Evolutionary conservation across 306 rosid species (phyloP).

Genomic region (Canavalia gladiata): DNA sequence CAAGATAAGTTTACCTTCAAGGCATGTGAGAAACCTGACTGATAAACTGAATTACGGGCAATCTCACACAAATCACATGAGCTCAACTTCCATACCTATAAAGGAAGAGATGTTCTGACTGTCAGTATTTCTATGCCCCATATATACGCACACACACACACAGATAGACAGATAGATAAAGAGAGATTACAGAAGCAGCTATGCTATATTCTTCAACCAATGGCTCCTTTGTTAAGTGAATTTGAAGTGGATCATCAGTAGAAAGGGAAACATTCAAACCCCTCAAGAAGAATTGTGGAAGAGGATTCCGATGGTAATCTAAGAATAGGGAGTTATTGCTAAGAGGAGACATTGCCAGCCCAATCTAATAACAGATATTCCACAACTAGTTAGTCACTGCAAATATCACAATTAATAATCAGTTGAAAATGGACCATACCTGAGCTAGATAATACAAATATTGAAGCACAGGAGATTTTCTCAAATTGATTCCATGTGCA

Average conservation of each 20-base stretch:
- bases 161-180: neutral
- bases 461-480: slow-evolving; percentile 94
- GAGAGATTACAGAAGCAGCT: slow-evolving; percentile 90
- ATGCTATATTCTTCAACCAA: slow-evolving; percentile 98
- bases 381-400: neutral
- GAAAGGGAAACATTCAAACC: slow-evolving; percentile 98
- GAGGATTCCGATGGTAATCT: slow-evolving; percentile 96
- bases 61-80: slow-evolving; percentile 96
- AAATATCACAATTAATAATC: slow-evolving; percentile 43
- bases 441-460: slow-evolving; percentile 90
- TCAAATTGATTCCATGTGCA: slow-evolving; percentile 97
- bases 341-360: slow-evolving; percentile 97
- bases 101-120: slow-evolving; percentile 19
- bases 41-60: slow-evolving; percentile 96
- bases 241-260: slow-evolving; percentile 99
- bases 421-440: slow-evolving; percentile 55
- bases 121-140: neutral
- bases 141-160: neutral
- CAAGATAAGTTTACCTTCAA: slow-evolving; percentile 67
- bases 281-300: slow-evolving; percentile 87
- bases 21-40: slow-evolving; percentile 95
- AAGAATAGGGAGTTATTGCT: slow-evolving; percentile 95
- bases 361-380: slow-evolving; percentile 62
- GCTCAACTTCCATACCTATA: slow-evolving; percentile 97
- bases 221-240: slow-evolving; percentile 96